A percentile compares a stretch with the other conserved stretches of the same genome.
Evolutionary conservation across 768 basidiomycete genomes (phyloP).

Genomic region (Candolleomyces eurysporus): DNA sequence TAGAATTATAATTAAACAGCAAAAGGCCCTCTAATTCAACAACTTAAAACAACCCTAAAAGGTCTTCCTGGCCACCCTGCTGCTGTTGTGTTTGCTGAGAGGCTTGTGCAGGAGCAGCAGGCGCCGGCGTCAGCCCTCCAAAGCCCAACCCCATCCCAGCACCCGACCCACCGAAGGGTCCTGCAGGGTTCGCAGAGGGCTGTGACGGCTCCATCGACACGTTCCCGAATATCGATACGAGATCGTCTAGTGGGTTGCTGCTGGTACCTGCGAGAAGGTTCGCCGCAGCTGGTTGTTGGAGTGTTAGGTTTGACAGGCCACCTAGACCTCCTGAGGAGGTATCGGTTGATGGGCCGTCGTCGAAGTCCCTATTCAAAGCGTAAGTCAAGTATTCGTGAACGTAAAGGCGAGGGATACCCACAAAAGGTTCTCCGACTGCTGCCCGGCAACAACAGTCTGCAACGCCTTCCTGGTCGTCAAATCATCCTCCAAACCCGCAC

Average conservation of each 20-base stretch:
- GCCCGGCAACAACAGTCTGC: constrained; percentile 88
- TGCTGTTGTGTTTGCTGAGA: not conserved
- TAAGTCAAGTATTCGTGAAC: not conserved
- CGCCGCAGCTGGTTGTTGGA: constrained; percentile 70
- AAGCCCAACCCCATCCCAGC: constrained; percentile 8
- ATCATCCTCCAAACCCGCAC: constrained; percentile 30
- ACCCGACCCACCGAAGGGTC: constrained; percentile 11
- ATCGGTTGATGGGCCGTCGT: constrained; percentile 60
- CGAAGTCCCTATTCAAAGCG: constrained; percentile 56
- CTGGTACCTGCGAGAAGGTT: constrained; percentile 78
- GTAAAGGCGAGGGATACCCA: constrained; percentile 21
- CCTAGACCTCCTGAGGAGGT: too few relatives aligned
- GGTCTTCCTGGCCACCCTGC: too few relatives aligned
- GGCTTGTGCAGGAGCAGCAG: constrained; percentile 11
- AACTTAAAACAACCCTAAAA: too few relatives aligned
- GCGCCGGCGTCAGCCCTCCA: constrained; percentile 5
- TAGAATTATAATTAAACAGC: too few relatives aligned
- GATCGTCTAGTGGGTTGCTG: constrained; percentile 86
- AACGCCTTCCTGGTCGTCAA: constrained; percentile 81
- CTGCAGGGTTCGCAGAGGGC: constrained; percentile 13
- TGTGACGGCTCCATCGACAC: constrained; percentile 29
- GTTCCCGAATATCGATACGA: constrained; percentile 87
- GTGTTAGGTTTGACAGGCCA: too few relatives aligned
- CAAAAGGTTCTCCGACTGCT: constrained; percentile 93
- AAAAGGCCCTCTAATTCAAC: too few relatives aligned